A percentile compares a stretch with the other conserved stretches of the same genome.
These are phyloP conservation scores for Lactarius evosmus DNA, from an alignment of 768 basidiomycete species.

Conservation along the genomic window DNA sequence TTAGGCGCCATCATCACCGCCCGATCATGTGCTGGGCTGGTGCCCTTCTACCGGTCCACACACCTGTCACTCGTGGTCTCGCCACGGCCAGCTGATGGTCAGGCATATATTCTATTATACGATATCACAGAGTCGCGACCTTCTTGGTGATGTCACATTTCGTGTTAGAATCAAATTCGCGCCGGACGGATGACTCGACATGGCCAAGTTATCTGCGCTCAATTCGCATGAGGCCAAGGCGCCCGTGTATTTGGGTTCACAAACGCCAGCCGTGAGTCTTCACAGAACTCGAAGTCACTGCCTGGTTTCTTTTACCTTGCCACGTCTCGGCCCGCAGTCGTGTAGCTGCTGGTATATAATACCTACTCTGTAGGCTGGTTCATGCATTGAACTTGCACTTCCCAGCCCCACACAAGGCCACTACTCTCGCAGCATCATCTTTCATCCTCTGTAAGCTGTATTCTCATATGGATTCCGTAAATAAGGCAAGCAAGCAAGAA, in stretches of 20 bases:
- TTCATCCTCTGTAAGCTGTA: constrained; percentile 7
- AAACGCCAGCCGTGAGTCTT: constrained; percentile 14
- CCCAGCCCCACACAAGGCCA: constrained; percentile 8
- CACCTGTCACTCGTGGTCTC: no score
- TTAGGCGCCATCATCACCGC: no score
- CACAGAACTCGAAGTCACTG: constrained; percentile 9
- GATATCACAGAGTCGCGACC: no score
- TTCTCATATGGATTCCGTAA: constrained; percentile 9
- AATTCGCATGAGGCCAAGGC: constrained; percentile 11
- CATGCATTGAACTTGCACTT: constrained; percentile 8
- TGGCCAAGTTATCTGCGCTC: constrained; percentile 1
- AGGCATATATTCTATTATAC: no score
- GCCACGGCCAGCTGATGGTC: no score
- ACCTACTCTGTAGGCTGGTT: neutral
- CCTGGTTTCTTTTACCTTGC: constrained; percentile 4
- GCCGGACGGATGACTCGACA: constrained; percentile 1
- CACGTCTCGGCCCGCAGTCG: constrained; percentile 12
- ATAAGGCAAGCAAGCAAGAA: constrained; percentile 14
- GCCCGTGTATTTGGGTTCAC: constrained; percentile 24
- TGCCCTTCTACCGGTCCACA: no score
- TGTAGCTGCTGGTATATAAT: constrained; percentile 14
- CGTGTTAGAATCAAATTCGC: neutral
- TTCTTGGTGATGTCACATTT: no score
- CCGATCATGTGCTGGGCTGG: no score
- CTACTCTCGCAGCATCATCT: neutral